A percentile compares a stretch with the other conserved stretches of the same genome.
Conservation (phyloP, 371 early-diverging fungal species). For the Cokeromyces recurvatus region DNA sequence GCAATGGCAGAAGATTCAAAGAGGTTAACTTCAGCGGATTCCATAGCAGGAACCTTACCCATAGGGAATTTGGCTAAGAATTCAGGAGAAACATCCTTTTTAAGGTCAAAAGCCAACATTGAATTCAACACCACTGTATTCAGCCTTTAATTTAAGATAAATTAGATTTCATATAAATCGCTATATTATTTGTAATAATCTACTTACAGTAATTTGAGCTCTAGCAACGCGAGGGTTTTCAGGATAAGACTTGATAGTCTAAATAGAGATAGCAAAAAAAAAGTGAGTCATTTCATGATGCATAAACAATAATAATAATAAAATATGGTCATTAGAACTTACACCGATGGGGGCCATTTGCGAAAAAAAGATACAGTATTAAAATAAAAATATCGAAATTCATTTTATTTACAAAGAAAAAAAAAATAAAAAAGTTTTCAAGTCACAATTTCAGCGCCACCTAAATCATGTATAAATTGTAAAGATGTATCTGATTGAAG, state of each 20-base stretch:
- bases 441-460: no score
- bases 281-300: not conserved
- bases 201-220: constrained; percentile 58
- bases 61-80: constrained; percentile 81
- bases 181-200: constrained; percentile 39
- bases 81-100: constrained; percentile 61
- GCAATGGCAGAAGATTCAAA: constrained; percentile 86
- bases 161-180: constrained; percentile 50
- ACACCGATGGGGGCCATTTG: constrained; percentile 6
- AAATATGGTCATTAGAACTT: not conserved
- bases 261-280: not conserved
- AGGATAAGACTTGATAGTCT: constrained; percentile 54
- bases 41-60: constrained; percentile 81
- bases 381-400: no score
- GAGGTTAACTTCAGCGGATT: constrained; percentile 66
- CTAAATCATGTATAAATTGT: no score
- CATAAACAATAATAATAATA: not conserved
- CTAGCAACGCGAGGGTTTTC: constrained; percentile 58
- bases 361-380: not conserved
- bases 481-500: no score
- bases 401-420: no score
- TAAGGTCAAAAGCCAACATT: constrained; percentile 62
- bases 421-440: no score
- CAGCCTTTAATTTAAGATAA: no score
- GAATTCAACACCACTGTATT: constrained; percentile 69